Evolutionary conservation across 2,329 filamentous ascomycete species (phyloP), one percentile per base, ranked within the genome.

Genomic region (Monosporascus sp.): DNA sequence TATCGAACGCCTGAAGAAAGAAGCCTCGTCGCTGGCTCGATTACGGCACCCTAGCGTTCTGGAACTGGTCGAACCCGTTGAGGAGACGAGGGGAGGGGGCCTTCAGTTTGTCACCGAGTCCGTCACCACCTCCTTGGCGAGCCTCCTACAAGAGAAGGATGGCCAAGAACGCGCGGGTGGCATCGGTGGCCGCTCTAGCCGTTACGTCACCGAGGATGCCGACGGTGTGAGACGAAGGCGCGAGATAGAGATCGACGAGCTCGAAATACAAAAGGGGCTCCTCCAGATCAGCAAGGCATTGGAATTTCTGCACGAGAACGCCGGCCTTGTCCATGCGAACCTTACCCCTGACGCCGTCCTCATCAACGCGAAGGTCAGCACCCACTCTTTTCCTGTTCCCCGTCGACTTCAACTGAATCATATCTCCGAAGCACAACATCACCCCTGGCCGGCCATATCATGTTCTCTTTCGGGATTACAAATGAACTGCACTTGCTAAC

Each of bases 241-340:
- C 62, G 92, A 97, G 66, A 72, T 97, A 16, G 93, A 97, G 69
- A 90, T 99, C 57, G 94, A 99, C 67, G 94, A 97, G 73, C 76
- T 99, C 55, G 94, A 99, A 72, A 95, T 97, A 63, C 94, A 99
- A 70, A 99, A 99, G 72, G 94, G 94, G 0, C 71, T 99, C 58
- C 75, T 97, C 56, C 94, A 99, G 70, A 82, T 99, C 58, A 92
- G 88, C 66, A 97, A 97, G 69, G 93, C 92, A 3, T 77, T 97
- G 31, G 93, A 97, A 71, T 97, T 97, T 67, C 74, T 97, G 56
- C 93, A 97, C 67, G 93, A 97, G 67, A 96, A 93, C 67, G 93
- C 93, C 9, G 91, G 91, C 1, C 79, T 99, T 48, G 90, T 97
- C 0, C 94, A 99, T 71, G 91, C 89, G 48, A 99, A 99, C 67